Percentiles rank a stretch among this genome's conserved stretches.
Evolutionary conservation across 2,329 filamentous ascomycete genomes (phyloP).

Genomic region (Penicillium sp.): DNA sequence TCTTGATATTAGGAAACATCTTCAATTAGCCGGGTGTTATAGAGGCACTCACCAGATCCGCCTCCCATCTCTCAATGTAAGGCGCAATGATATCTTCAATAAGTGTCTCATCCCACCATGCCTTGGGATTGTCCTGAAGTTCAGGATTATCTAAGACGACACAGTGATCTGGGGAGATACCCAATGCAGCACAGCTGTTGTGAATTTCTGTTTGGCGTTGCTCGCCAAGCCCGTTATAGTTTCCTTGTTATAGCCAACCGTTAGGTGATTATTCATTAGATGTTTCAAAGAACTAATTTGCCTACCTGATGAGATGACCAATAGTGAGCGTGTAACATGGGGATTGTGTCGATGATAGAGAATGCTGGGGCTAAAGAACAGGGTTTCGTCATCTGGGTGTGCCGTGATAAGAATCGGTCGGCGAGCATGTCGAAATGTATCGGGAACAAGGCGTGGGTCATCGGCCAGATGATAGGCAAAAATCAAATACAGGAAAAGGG

Average conservation of each 20-base stretch:
- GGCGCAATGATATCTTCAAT: not conserved
- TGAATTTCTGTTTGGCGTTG: constrained; percentile 5
- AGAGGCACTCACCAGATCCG: not conserved
- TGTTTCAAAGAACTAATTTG: not conserved
- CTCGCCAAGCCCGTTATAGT: constrained; percentile 5
- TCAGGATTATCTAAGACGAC: constrained; percentile 6
- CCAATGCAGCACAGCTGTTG: constrained; percentile 7
- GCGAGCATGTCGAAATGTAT: constrained; percentile 4
- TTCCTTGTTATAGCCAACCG: not conserved
- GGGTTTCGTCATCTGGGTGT: constrained; percentile 8
- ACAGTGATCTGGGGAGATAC: constrained; percentile 4
- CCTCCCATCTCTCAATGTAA: constrained; percentile 2
- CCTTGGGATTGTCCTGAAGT: constrained; percentile 9
- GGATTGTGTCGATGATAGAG: constrained; percentile 6
- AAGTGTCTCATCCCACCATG: constrained; percentile 8
- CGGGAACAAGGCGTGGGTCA: constrained; percentile 7
- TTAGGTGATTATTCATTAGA: not conserved
- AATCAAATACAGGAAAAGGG: not conserved
- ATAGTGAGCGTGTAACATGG: not conserved
- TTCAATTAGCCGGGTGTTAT: not conserved
- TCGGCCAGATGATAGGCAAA: constrained; percentile 7
- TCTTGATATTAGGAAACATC: not conserved
- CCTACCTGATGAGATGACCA: constrained; percentile 8
- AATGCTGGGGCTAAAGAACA: constrained; percentile 11
- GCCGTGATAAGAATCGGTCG: constrained; percentile 6